Evolutionary conservation across 2,329 filamentous ascomycete genomes (phyloP).

Genomic region (Fusarium robinianum): DNA sequence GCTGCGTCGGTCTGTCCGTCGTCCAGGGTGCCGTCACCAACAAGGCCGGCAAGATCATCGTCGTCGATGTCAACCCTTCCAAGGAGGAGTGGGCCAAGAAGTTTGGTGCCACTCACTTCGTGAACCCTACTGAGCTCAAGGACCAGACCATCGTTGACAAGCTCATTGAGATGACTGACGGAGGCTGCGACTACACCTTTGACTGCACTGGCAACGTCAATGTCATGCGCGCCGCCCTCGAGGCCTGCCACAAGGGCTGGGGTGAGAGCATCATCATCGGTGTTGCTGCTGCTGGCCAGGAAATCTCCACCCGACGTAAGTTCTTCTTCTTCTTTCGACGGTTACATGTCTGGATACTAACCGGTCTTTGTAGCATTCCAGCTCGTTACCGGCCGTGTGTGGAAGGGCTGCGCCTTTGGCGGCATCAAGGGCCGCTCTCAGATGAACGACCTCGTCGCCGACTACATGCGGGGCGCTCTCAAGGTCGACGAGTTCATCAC

Average conservation of each 20-base stretch:
- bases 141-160: slow-evolving; percentile 86
- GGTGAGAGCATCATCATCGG: slow-evolving; percentile 97
- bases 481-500: slow-evolving; percentile 99
- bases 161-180: slow-evolving; percentile 96
- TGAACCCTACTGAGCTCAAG: slow-evolving; percentile 83
- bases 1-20: slow-evolving; percentile 93
- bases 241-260: slow-evolving; percentile 99
- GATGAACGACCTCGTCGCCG: slow-evolving; percentile 81
- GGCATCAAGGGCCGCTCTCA: slow-evolving; percentile 97
- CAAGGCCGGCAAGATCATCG: slow-evolving; percentile 77
- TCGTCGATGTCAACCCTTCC: slow-evolving; percentile 75
- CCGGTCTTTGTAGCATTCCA: slow-evolving; percentile 75
- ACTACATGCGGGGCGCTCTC: slow-evolving; percentile 86
- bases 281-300: slow-evolving; percentile 93
- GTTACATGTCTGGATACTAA: slow-evolving; percentile 28
- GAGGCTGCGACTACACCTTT: slow-evolving; percentile 98
- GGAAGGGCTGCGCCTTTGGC: slow-evolving; percentile 97
- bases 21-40: slow-evolving; percentile 91
- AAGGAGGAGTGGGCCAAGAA: slow-evolving; percentile 94
- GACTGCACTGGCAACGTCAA: slow-evolving; percentile 97
- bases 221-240: slow-evolving; percentile 93
- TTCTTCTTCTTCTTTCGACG: slow-evolving; percentile 33
- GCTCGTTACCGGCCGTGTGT: slow-evolving; percentile 94
- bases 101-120: slow-evolving; percentile 96
- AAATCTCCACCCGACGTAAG: slow-evolving; percentile 92